Evolutionary conservation across 331 rosid genomes (phyloP).

Genomic region (Pyrus hybrid): DNA sequence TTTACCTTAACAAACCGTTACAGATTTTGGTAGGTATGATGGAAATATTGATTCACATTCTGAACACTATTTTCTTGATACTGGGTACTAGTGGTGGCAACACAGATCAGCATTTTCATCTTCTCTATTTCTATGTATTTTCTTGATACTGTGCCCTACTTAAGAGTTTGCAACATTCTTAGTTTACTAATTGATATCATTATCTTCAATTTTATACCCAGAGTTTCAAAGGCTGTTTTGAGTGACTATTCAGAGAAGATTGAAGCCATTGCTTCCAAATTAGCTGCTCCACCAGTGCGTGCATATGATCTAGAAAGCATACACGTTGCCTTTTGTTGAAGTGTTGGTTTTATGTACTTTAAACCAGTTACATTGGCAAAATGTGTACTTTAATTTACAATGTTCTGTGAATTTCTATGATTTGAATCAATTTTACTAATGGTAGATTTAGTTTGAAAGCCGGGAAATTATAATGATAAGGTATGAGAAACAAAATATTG

Average conservation of each 20-base stretch:
- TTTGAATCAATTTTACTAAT: neutral
- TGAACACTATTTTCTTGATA: neutral
- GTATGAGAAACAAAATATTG: neutral
- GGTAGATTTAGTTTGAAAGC: neutral
- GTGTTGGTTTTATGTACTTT: neutral
- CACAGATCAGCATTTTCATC: neutral
- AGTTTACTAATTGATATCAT: neutral
- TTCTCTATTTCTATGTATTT: neutral
- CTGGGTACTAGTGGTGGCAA: neutral
- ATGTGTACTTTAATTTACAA: neutral
- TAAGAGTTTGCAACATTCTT: neutral
- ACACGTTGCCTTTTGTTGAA: neutral
- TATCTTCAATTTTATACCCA: slow-evolving; percentile 19
- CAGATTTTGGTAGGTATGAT: neutral
- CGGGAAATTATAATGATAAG: neutral
- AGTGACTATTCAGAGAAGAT: slow-evolving; percentile 77
- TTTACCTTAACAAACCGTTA: neutral
- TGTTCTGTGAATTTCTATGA: neutral
- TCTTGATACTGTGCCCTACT: neutral
- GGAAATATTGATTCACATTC: neutral
- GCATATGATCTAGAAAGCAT: slow-evolving; percentile 2
- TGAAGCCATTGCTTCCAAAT: slow-evolving; percentile 68
- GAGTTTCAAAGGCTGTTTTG: slow-evolving; percentile 68
- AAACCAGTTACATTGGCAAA: neutral
- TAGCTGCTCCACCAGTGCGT: slow-evolving; percentile 41